Evolutionary conservation across 805 yeast species (phyloP).

Genomic region (Komagataella pastoris): DNA sequence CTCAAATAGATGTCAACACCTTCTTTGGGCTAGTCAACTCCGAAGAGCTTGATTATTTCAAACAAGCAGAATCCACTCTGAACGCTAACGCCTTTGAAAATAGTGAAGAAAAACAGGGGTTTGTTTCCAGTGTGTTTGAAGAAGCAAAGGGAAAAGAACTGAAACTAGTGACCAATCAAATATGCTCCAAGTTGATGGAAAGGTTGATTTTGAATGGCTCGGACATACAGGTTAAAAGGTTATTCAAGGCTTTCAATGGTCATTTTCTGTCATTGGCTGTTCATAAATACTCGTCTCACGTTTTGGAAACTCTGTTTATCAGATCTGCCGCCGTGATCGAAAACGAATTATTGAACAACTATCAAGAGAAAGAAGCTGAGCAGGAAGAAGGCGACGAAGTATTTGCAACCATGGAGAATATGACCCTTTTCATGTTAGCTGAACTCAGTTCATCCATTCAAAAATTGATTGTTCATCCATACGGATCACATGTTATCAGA

Average conservation of each 20-base stretch:
- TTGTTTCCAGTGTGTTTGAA: slow-evolving; percentile 66
- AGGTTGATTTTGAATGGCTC: slow-evolving; percentile 60
- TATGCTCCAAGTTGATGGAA: slow-evolving; percentile 88
- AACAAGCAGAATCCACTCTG: slow-evolving; percentile 79
- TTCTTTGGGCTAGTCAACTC: slow-evolving; percentile 85
- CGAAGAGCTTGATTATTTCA: slow-evolving; percentile 80
- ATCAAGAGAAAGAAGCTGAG: slow-evolving; percentile 18
- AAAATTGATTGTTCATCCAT: slow-evolving; percentile 57
- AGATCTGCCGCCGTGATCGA: slow-evolving; percentile 65
- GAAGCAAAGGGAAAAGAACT: slow-evolving; percentile 85
- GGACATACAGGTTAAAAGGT: slow-evolving; percentile 47
- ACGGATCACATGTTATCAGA: slow-evolving; percentile 82
- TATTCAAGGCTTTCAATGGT: slow-evolving; percentile 59
- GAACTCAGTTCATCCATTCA: slow-evolving; percentile 51
- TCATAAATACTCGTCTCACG: slow-evolving; percentile 91
- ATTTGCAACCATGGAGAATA: slow-evolving; percentile 46
- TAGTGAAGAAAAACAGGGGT: slow-evolving; percentile 60
- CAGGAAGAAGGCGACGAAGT: slow-evolving; percentile 22
- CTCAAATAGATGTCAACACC: slow-evolving; percentile 15
- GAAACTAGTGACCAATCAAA: slow-evolving; percentile 85
- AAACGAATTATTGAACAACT: slow-evolving; percentile 45
- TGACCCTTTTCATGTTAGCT: slow-evolving; percentile 49
- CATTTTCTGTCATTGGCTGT: slow-evolving; percentile 64
- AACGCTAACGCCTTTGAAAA: slow-evolving; percentile 67
- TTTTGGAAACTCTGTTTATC: slow-evolving; percentile 73